phyloP scores from a whole-genome alignment of 768 basidiomycete genomes.

The Tricholoma matsutake region DNA sequence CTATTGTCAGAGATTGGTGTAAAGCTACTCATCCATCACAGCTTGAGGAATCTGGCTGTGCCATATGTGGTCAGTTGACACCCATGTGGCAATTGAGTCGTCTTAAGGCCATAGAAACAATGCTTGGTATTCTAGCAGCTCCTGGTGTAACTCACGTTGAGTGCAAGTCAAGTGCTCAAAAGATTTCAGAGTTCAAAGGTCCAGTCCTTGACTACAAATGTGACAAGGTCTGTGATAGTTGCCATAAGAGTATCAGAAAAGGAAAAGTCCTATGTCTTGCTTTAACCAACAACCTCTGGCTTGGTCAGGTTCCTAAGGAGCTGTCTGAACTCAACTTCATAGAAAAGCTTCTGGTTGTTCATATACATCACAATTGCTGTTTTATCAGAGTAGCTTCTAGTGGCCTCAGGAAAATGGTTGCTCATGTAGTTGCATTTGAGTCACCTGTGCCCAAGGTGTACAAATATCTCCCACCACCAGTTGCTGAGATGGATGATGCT shows the following conservation, averaged over 20 bases:
- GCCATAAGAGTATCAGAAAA: slow-evolving; percentile 1
- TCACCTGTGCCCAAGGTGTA: slow-evolving; percentile 22
- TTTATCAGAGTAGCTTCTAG: slow-evolving; percentile 21
- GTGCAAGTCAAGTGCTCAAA: neutral
- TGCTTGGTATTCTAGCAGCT: neutral
- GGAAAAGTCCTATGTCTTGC: slow-evolving; percentile 14
- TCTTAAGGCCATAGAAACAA: neutral
- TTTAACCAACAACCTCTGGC: slow-evolving; percentile 31
- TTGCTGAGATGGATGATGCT: slow-evolving; percentile 20
- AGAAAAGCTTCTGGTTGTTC: slow-evolving; percentile 25
- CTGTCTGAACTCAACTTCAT: slow-evolving; percentile 20
- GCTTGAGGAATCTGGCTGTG: slow-evolving; percentile 27
- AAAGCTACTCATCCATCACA: neutral
- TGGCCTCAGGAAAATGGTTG: slow-evolving; percentile 23
- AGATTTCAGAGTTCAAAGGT: neutral
- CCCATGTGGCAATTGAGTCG: neutral
- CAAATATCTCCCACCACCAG: slow-evolving; percentile 18
- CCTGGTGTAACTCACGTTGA: slow-evolving; percentile 2
- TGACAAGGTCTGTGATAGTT: slow-evolving; percentile 28
- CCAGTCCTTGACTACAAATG: slow-evolving; percentile 20
- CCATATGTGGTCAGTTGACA: slow-evolving; percentile 24
- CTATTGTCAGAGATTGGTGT: neutral
- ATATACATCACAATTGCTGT: slow-evolving; percentile 25
- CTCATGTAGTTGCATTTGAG: slow-evolving; percentile 27
- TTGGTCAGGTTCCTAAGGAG: slow-evolving; percentile 28